Conservation (phyloP, 768 basidiomycete genomes). For the Trametopsis cervina region DNA sequence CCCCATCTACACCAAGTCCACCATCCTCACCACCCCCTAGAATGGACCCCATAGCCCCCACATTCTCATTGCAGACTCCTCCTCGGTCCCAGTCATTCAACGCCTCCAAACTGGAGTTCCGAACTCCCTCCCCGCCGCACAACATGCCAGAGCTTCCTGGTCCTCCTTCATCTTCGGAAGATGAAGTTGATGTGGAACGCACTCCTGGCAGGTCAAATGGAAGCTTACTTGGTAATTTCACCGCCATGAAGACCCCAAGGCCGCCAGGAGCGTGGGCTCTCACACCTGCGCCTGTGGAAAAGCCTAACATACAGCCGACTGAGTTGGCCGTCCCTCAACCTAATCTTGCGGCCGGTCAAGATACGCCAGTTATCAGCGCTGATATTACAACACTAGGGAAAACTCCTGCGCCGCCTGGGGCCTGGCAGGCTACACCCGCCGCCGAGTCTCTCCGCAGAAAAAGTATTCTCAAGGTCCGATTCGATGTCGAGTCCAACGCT, state of each 20-base stretch:
- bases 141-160: slow-evolving; percentile 61
- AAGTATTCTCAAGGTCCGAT: slow-evolving; percentile 66
- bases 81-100: slow-evolving; percentile 36
- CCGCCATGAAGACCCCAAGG: slow-evolving; percentile 37
- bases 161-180: slow-evolving; percentile 50
- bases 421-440: slow-evolving; percentile 46
- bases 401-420: slow-evolving; percentile 42
- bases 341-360: not conserved
- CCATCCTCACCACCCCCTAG: slow-evolving; percentile 9
- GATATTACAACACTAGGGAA: slow-evolving; percentile 15
- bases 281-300: slow-evolving; percentile 15
- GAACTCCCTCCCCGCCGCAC: slow-evolving; percentile 57
- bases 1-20: slow-evolving; percentile 11
- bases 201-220: slow-evolving; percentile 19
- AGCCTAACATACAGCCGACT: not conserved
- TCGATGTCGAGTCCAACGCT: slow-evolving; percentile 41
- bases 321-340: not conserved
- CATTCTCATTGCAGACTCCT: slow-evolving; percentile 37
- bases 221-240: slow-evolving; percentile 20
- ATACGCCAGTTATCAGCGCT: not conserved
- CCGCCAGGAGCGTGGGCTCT: slow-evolving; percentile 58
- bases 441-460: slow-evolving; percentile 31
- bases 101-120: slow-evolving; percentile 40
- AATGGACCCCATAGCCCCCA: slow-evolving; percentile 5
- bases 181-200: slow-evolving; percentile 31